These are phyloP conservation scores for Colletotrichum cereale DNA, from an alignment of 2,329 filamentous ascomycete species.

Conservation along the genomic window DNA sequence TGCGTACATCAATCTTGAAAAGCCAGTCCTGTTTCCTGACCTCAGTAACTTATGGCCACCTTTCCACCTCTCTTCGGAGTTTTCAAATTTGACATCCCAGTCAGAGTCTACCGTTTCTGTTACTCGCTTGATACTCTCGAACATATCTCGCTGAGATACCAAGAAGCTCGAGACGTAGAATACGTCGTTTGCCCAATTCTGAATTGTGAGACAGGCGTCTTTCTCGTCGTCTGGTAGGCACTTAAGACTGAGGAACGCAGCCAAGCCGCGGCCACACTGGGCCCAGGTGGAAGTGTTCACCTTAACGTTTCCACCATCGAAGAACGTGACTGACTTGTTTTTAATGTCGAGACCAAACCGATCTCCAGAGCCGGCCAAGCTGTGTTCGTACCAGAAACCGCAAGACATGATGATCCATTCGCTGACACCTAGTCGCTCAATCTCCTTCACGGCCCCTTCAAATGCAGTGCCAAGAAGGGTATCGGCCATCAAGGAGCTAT, in stretches of 20 bases:
- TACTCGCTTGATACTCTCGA: conserved; percentile 70
- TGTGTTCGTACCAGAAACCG: conserved; percentile 68
- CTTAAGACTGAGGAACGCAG: conserved; percentile 56
- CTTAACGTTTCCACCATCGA: conserved; percentile 67
- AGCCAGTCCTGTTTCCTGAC: conserved; percentile 56
- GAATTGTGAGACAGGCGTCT: conserved; percentile 27
- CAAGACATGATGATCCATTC: conserved; percentile 53
- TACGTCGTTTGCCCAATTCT: conserved; percentile 57
- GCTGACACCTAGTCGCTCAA: conserved; percentile 52
- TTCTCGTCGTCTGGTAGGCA: conserved; percentile 35
- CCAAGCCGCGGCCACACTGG: conserved; percentile 63
- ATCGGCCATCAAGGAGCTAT: conserved; percentile 3
- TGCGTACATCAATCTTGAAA: conserved; percentile 65
- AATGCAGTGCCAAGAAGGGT: conserved; percentile 25
- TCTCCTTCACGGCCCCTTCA: conserved; percentile 48
- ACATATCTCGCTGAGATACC: conserved; percentile 73
- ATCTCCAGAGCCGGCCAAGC: conserved; percentile 49
- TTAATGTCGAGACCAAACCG: conserved; percentile 64
- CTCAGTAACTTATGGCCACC: conserved; percentile 60
- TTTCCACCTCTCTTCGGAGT: conserved; percentile 59
- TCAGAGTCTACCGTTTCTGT: conserved; percentile 68
- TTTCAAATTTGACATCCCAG: conserved; percentile 69
- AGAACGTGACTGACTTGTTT: conserved; percentile 57
- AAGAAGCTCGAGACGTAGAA: conserved; percentile 69
- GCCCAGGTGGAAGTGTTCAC: conserved; percentile 71